Base-by-base conservation (phyloP, 208 protist genomes). In the Wallacemonas sp. region DNA sequence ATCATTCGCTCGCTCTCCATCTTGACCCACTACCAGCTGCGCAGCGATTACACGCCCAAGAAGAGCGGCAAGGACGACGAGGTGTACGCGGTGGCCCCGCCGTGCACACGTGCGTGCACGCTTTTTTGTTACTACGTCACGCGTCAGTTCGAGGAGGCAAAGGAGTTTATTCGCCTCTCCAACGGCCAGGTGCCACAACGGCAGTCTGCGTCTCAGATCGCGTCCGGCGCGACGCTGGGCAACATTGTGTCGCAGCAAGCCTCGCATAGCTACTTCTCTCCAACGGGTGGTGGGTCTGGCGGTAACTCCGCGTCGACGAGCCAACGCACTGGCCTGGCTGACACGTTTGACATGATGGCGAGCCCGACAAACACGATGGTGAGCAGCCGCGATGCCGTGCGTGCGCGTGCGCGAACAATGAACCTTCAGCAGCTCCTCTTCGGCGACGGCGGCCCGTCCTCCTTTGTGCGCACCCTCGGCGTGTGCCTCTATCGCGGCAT, bases 111-210 rank as follows among this genome's bases (percentile, higher is more conserved):
- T 1, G 90, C 90, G 17, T 95, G 90, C 70, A 90, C 85, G 4
- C 76, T 95, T 17, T 95, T 95, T 61, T 95, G 90, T 70, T 83
- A 93, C 49, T 95, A 95, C 66, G 63, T 95, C 29, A 92, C 84
- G 33, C 79, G 82, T 2, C 87, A 95, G 74, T 82, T 93, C 57
- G 81, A 87, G 27, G 81, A 88, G 71, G 74, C 80, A 21, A 86
- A 87, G 65, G 86, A 92, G 76, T 93, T 95, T 57, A 90, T 95
- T 74, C 84, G 78, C 16, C 62, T 92, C 1, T 93, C 89, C 1
- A 88, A 90, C 55, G 85, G 80, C 11, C 81, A 88, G 73, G 36
- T 80, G 27, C 57, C 75, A 43, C 76, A 73, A 64, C 64, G 67
- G 33, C 71, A 74, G 57, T 62, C 72, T 1, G 58, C 60, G 34